Evolutionary conservation across 2,329 filamentous ascomycete genomes (phyloP).

Genomic region (Scedosporium aurantiacum): DNA sequence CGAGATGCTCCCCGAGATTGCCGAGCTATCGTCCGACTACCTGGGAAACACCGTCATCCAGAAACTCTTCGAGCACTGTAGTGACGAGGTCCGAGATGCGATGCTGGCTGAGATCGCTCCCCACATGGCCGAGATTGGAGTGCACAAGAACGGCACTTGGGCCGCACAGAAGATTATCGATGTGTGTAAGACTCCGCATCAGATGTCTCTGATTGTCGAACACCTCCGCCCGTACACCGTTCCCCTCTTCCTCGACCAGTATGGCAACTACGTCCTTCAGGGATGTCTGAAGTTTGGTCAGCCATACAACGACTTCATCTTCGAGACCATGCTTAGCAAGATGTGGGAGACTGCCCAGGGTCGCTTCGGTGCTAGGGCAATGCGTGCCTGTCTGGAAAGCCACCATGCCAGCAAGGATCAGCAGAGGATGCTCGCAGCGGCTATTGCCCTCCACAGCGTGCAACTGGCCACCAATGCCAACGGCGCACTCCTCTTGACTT

Average conservation of each 20-base stretch:
- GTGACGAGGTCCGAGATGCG: constrained; percentile 76
- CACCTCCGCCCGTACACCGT: constrained; percentile 77
- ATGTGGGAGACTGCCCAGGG: constrained; percentile 93
- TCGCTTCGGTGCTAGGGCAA: constrained; percentile 86
- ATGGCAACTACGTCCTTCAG: constrained; percentile 96
- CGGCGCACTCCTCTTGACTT: constrained; percentile 84
- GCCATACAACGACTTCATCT: constrained; percentile 92
- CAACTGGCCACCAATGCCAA: constrained; percentile 95
- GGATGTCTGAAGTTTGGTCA: constrained; percentile 86
- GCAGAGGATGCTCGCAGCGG: constrained; percentile 85
- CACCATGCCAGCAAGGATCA: constrained; percentile 93
- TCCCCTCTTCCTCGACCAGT: constrained; percentile 91
- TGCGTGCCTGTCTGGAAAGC: constrained; percentile 93
- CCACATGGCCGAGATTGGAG: constrained; percentile 89
- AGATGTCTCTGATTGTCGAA: constrained; percentile 78
- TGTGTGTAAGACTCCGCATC: constrained; percentile 72
- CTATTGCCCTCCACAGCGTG: constrained; percentile 92
- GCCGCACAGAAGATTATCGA: constrained; percentile 99
- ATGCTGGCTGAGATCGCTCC: constrained; percentile 85
- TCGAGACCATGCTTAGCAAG: constrained; percentile 87
- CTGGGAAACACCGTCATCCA: constrained; percentile 98
- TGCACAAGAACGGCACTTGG: constrained; percentile 99
- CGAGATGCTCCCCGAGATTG: constrained; percentile 93
- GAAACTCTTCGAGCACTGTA: constrained; percentile 95
- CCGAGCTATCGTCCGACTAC: constrained; percentile 89